Conservation (phyloP, 75 land plant species). For the Cupressus sempervirens region DNA sequence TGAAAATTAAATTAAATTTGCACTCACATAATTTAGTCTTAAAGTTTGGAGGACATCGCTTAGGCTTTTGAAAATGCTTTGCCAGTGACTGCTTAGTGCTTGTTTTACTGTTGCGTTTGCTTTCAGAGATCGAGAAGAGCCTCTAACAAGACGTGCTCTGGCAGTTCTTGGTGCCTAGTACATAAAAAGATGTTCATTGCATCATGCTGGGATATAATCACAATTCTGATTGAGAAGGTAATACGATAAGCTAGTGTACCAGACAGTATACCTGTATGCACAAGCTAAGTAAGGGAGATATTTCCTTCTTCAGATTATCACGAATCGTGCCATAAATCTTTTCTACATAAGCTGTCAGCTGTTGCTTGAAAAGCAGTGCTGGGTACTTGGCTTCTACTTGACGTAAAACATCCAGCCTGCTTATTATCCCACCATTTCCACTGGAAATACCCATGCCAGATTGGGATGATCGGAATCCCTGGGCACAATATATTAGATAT, state of each 20-base stretch:
- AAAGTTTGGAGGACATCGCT: constrained; percentile 44
- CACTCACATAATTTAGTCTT: constrained; percentile 69
- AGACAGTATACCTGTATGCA: constrained; percentile 61
- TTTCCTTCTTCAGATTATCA: constrained; percentile 77
- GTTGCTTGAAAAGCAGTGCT: constrained; percentile 76
- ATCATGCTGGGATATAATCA: background rate
- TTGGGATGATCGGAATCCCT: constrained; percentile 49
- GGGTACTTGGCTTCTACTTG: constrained; percentile 80
- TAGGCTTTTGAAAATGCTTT: constrained; percentile 73
- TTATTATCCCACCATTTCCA: constrained; percentile 59
- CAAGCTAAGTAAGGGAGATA: constrained; percentile 42
- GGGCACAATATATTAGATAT: constrained; percentile 3
- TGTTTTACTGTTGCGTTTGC: constrained; percentile 64
- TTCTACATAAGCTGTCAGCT: constrained; percentile 71
- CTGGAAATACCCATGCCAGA: constrained; percentile 33
- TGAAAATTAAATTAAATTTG: background rate
- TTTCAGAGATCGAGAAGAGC: constrained; percentile 53
- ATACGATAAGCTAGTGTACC: background rate
- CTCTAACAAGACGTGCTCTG: constrained; percentile 56
- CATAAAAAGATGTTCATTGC: background rate
- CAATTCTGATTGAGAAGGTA: background rate
- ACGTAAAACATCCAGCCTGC: constrained; percentile 33
- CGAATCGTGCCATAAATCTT: constrained; percentile 72
- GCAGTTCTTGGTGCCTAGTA: constrained; percentile 78
- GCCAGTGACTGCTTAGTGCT: constrained; percentile 81